A percentile compares a stretch with the other conserved stretches of the same genome.
phyloP scores from a whole-genome alignment of 1,139 yeast genomes.

The Diutina rugosa region DNA sequence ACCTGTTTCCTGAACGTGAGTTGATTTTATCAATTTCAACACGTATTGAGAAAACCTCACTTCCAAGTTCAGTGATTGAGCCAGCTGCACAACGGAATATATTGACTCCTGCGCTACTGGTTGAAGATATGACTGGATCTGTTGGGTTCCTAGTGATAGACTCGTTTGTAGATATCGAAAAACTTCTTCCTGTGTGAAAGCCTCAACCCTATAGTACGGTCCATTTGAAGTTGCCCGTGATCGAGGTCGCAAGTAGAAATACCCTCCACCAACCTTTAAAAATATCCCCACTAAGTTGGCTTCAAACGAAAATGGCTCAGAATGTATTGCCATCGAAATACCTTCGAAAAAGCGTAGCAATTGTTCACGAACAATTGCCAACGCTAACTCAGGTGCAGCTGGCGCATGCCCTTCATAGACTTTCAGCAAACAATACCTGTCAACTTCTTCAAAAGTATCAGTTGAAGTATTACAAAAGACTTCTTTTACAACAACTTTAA shows the following conservation, averaged over 20 bases:
- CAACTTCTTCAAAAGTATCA: neutral
- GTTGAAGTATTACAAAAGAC: neutral
- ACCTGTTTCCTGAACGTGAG: neutral
- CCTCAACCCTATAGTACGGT: neutral
- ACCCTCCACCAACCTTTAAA: neutral
- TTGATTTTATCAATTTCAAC: neutral
- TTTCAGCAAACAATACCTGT: neutral
- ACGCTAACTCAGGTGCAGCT: neutral
- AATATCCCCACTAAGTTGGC: neutral
- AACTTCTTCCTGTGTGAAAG: neutral
- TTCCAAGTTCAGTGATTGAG: neutral
- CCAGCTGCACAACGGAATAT: neutral
- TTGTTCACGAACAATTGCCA: neutral
- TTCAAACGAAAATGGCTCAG: neutral
- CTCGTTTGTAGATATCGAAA: neutral
- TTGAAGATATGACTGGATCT: neutral
- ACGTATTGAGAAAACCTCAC: neutral
- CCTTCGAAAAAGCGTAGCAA: neutral
- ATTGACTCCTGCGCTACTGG: neutral
- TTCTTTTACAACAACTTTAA: neutral
- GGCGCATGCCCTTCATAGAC: neutral
- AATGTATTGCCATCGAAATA: neutral
- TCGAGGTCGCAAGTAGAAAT: neutral
- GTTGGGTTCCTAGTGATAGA: neutral
- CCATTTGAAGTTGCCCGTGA: neutral